Percentiles rank a stretch among this genome's conserved stretches.
These are phyloP conservation scores for Globisporangium radiosum DNA, from an alignment of 352 stramenopile species.

Conservation along the genomic window DNA sequence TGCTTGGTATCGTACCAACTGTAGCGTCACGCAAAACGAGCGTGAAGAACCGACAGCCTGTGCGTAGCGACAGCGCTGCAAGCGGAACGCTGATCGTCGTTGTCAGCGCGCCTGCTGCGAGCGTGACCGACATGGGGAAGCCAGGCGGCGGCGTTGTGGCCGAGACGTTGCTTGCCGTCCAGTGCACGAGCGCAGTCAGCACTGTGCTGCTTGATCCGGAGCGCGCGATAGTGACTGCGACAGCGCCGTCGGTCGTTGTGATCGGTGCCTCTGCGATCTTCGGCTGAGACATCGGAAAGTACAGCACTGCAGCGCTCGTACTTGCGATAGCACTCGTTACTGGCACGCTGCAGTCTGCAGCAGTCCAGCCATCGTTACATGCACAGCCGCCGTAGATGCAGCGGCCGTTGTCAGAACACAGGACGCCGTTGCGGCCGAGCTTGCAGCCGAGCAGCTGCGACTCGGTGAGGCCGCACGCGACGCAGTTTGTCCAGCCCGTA, in stretches of 20 bases:
- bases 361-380: conserved; percentile 33
- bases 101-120: conserved; percentile 16
- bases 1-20: conserved; percentile 5
- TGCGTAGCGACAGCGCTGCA: conserved; percentile 18
- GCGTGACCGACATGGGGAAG: conserved; percentile 14
- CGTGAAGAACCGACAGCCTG: conserved; percentile 29
- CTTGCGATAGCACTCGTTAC: not conserved
- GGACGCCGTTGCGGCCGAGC: conserved; percentile 41
- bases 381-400: conserved; percentile 48
- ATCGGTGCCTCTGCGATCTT: conserved; percentile 14
- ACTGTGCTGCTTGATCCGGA: conserved; percentile 16
- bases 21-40: conserved; percentile 25
- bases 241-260: conserved; percentile 1
- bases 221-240: conserved; percentile 28
- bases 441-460: conserved; percentile 26
- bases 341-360: conserved; percentile 32
- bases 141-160: conserved; percentile 5
- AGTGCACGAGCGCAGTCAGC: conserved; percentile 18
- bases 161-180: conserved; percentile 28
- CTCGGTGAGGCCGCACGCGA: conserved; percentile 29
- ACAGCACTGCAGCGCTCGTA: conserved; percentile 28
- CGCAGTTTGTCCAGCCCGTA: conserved; percentile 46
- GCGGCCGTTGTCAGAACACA: conserved; percentile 48
- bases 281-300: conserved; percentile 28
- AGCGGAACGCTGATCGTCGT: conserved; percentile 22